Base-by-base conservation (phyloP, 2,329 filamentous ascomycete species). In the Ceratocystiopsis sp. region DNA sequence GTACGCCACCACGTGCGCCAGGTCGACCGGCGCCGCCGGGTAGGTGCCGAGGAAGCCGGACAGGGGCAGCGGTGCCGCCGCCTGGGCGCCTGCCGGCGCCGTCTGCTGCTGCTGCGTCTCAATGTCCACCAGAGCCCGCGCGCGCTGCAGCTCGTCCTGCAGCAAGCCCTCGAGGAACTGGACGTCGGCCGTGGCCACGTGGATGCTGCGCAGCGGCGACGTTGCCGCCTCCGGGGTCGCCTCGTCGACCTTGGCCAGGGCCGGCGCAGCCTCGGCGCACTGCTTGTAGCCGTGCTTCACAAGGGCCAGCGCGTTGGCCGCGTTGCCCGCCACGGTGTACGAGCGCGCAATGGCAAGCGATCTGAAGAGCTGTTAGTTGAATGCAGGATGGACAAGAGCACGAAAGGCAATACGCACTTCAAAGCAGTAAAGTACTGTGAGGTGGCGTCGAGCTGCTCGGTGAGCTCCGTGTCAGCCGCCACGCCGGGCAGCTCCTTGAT, bases 401-500 rank as follows among this genome's bases (percentile, higher is more conserved):
- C 19, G 14, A 32, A 35, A 36, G 15, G 19, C 14, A 39, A 19
- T 36, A 61, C 73, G 57, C 67, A 87, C 79, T 89, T 93, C 44
- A 96, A 67, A 11, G 91, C 83, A 48, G 79, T 75, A 64, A 96
- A 98, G 61, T 96, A 96, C 47, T 73, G 68, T 34, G 73, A 69
- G 51, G 84, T 89, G 33, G 76, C 76, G 44, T 84, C 75, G n/a
- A 98, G 66, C 57, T 91, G 84, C 38, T 71, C 64, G 5, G 86
- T 68, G 50, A 98, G 82, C 15, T 64, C 67, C 36, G 76, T 71
- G 54, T 98, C 91, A 37, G 85, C 81, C 34, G 85, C 85, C 16
- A 95, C 83, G 59, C 91, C 91, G 3, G 86, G 82, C 14, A 98
- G 69, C 47, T 94, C 85, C 53, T 82, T 84, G 58, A 95, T 78